These are phyloP conservation scores for slime mould (Dictyostelium discoideum) DNA, from an alignment of 78 protist genomes.

Conservation along the genomic window dicty_2.7 NC_007091.3:2491501-2492000, in stretches of 20 bases:
- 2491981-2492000: neutral
- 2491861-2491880: neutral
- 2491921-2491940: neutral
- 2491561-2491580: slow-evolving; percentile 37
- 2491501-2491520: slow-evolving; percentile 59
- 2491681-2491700: too few species aligned
- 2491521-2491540: slow-evolving; percentile 28
- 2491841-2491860: neutral
- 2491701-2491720: neutral
- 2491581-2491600: slow-evolving; percentile 13
- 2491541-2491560: slow-evolving; percentile 62
- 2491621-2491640: neutral
- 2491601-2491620: neutral
- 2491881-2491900: slow-evolving; percentile 1
- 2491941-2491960: neutral
- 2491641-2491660: neutral
- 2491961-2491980: neutral
- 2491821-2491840: neutral
- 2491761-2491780: slow-evolving; percentile 7
- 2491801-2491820: slow-evolving; percentile 1
- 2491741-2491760: neutral
- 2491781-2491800: slow-evolving; percentile 61
- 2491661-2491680: too few species aligned
- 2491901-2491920: neutral
- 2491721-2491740: neutral